Evolutionary conservation across 1,139 yeast genomes (phyloP).

Genomic region (Geotrichum reessii): DNA sequence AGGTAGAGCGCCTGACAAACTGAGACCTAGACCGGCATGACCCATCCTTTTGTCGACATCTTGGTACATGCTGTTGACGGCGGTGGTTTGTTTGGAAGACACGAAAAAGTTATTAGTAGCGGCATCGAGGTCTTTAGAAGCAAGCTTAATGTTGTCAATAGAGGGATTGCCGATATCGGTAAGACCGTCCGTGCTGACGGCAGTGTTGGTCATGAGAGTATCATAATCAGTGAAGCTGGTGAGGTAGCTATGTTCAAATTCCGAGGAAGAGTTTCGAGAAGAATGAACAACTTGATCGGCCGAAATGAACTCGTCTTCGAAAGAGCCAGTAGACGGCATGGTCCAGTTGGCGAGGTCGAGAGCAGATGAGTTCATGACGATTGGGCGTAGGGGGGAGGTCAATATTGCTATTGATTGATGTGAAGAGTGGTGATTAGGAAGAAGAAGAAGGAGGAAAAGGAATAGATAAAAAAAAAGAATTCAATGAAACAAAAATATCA

Average conservation of each 20-base stretch:
- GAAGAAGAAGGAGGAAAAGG: not conserved
- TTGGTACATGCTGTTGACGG: conserved; percentile 6
- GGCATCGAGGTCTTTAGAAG: conserved; percentile 13
- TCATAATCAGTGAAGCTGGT: conserved; percentile 10
- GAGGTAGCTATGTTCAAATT: conserved; percentile 11
- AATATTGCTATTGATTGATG: not conserved
- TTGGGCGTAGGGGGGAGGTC: not conserved
- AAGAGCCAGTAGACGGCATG: conserved; percentile 11
- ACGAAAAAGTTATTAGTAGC: conserved; percentile 16
- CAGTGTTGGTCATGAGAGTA: conserved; percentile 4
- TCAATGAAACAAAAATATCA: not conserved
- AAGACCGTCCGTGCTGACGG: not conserved
- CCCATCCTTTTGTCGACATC: conserved; percentile 6
- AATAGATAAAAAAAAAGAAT: not conserved
- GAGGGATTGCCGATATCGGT: not conserved
- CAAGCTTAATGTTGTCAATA: not conserved
- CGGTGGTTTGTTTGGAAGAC: conserved; percentile 16
- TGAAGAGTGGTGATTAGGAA: not conserved
- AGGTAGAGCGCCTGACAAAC: conserved; percentile 7
- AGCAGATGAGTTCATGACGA: conserved; percentile 11
- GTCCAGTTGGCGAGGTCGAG: conserved; percentile 18
- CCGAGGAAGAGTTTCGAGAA: conserved; percentile 2
- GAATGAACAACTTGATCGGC: conserved; percentile 15
- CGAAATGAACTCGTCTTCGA: conserved; percentile 14
- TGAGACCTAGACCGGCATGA: conserved; percentile 10